Base-by-base conservation (phyloP, 768 basidiomycete genomes). In the Trametes cingulata region DNA sequence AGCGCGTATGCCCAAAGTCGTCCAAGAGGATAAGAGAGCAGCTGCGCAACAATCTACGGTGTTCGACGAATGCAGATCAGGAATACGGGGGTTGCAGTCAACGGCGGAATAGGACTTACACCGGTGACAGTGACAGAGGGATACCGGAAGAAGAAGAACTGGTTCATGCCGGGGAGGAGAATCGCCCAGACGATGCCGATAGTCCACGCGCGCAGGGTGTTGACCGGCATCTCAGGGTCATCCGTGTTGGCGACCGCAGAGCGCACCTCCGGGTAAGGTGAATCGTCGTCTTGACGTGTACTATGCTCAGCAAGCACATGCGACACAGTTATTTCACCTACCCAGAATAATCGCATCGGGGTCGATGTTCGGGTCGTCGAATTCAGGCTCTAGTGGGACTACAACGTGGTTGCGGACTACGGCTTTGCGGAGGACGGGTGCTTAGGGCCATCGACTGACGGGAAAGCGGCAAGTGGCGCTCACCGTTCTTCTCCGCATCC, bases 101-200 rank as follows among this genome's bases (percentile, higher is more conserved):
- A 9, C 10, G 22, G 9, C 22, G 46, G 20, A 24, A 6, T 20
- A 36, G 22, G 12, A 67, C 71, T 22, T 29, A 74, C 74, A 19
- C 62, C 61, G 12, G 58, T 59, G 58, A 80, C 56, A 9, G n/a
- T 17, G 43, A 76, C 71, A 10, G 75, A 71, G 3, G 88, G 88
- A 67, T 83, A 89, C 33, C 88, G 82, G 63, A 90, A 83, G 71
- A 81, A 86, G 72, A 90, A 89, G 74, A 89, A 90, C 67, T 90
- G 88, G 72, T 91, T 91, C 77, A 90, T 77, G 40, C 88, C 87
- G 0, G 89, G 80, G 15, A 91, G 78, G 46, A 91, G n/a, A 61
- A 87, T 73, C 0, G 85, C 77, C 80, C 82, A 86, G n/a, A 67
- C 37, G 36, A 76, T 41, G 46, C 77, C 77, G 47, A 76, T 69